Percentiles rank a stretch among this genome's conserved stretches.
phyloP scores from a whole-genome alignment of 176 grass and related monocot genomes.

The Pharus latifolius region DNA sequence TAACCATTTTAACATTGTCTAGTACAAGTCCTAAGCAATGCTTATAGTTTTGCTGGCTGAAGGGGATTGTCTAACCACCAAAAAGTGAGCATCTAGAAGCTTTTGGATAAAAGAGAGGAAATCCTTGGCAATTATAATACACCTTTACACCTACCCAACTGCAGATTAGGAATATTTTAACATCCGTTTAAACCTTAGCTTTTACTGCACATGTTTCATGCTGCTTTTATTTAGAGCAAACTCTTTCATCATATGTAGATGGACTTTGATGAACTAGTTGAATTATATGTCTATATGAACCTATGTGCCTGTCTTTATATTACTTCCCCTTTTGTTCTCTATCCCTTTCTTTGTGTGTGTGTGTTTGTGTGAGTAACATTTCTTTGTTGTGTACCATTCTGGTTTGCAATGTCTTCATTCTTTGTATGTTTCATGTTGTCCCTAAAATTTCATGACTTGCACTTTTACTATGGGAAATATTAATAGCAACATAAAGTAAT shows the following conservation, averaged over 20 bases:
- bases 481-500: background rate
- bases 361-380: background rate
- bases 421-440: background rate
- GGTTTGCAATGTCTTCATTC: background rate
- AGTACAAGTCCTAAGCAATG: background rate
- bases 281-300: background rate
- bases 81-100: constrained; percentile 38
- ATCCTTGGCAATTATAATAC: background rate
- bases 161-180: background rate
- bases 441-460: background rate
- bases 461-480: background rate
- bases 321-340: background rate
- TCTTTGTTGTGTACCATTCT: background rate
- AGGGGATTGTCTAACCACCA: constrained; percentile 17
- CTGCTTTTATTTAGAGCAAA: background rate
- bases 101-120: constrained; percentile 17
- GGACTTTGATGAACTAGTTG: constrained; percentile 2
- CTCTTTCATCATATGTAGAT: background rate
- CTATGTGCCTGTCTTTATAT: no score
- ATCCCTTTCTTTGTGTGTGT: no score
- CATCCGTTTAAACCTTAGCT: background rate
- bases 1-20: background rate
- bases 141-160: constrained; percentile 7
- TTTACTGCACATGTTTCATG: background rate
- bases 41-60: constrained; percentile 5